Conservation (phyloP, 73 alveolate species). For the Tetrahymena malaccensis region DNA sequence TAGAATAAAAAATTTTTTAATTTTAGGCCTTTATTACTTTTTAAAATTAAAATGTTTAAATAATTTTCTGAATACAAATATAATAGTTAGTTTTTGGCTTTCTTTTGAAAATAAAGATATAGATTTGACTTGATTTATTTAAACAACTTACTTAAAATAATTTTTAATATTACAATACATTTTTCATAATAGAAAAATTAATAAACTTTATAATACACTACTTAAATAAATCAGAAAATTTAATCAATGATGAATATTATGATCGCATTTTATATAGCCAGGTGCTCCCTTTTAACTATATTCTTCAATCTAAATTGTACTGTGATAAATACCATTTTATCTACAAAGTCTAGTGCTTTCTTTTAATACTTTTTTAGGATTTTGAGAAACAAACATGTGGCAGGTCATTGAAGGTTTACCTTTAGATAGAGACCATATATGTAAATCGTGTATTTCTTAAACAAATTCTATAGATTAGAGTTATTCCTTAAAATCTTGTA, state of each 20-base stretch:
- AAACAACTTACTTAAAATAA: no score
- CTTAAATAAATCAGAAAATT: background rate
- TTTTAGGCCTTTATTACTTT: no score
- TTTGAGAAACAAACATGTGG: slow-evolving; percentile 41
- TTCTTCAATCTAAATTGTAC: slow-evolving; percentile 23
- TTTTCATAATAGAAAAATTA: background rate
- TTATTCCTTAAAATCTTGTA: slow-evolving; percentile 12
- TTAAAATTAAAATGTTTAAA: no score
- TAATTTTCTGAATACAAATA: no score
- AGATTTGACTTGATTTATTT: no score
- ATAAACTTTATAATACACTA: background rate
- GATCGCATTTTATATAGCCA: slow-evolving; percentile 35
- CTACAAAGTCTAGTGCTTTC: slow-evolving; percentile 36
- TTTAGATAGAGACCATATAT: slow-evolving; percentile 80
- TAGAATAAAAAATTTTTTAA: no score
- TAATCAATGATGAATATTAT: slow-evolving; percentile 26
- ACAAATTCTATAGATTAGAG: slow-evolving; percentile 36
- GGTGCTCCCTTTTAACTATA: slow-evolving; percentile 7
- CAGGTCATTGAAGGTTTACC: slow-evolving; percentile 76
- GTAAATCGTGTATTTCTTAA: slow-evolving; percentile 77
- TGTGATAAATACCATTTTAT: slow-evolving; percentile 30
- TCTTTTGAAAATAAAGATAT: no score
- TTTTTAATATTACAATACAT: no score
- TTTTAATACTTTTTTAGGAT: slow-evolving; percentile 29
- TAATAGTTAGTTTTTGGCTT: no score